Base-by-base conservation (phyloP, 306 rosid genomes). In the Carpinus fangiana region DNA sequence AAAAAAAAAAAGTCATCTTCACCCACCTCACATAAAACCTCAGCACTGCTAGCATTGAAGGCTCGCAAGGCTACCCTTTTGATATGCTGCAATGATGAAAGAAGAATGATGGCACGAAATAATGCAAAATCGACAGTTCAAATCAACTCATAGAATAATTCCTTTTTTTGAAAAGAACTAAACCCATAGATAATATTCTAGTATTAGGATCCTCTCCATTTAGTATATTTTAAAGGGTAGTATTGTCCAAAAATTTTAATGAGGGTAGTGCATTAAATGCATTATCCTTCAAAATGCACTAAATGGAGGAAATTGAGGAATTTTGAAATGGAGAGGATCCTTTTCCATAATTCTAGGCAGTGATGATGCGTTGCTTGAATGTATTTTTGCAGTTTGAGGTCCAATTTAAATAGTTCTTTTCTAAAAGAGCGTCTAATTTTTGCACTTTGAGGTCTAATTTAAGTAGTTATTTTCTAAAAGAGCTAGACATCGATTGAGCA, bases 11-110 rank as follows among this genome's bases (percentile, higher is more conserved):
- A 76, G 34, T 74, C 34, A 50, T 55, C 16, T 79, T 48, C 72
- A 78, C 87, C 70, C 76, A 91, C 98, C 97, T 90, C 91, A 55
- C 97, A 93, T 77, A 95, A 64, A 81, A 93, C 97, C 88, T 93
- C 98, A 8, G 98, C 99, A 82, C 90, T 90, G 76, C 86, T 80
- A 76, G 99, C 94, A 38, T 86, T 85, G 78, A 87, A 85, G 77
- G 85, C 86, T 81, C 86, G 87, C 73, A 93, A 46, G 56, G 98
- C 98, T 47, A 89, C 80, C 50, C 93, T 91, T 84, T 86, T 90
- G 76, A 95, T 91, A 87, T 90, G 98, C 99, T 92, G 92, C 85
- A 75, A 87, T 59, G 52, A 86, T 52, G 76, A 76, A 70, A 79
- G 72, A 70, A 13, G 17, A 18, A 77, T 38, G 23, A 47, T 3